Conservation (phyloP, 2,329 filamentous ascomycete species). For the Immersiporthe knoxdaviesiana region DNA sequence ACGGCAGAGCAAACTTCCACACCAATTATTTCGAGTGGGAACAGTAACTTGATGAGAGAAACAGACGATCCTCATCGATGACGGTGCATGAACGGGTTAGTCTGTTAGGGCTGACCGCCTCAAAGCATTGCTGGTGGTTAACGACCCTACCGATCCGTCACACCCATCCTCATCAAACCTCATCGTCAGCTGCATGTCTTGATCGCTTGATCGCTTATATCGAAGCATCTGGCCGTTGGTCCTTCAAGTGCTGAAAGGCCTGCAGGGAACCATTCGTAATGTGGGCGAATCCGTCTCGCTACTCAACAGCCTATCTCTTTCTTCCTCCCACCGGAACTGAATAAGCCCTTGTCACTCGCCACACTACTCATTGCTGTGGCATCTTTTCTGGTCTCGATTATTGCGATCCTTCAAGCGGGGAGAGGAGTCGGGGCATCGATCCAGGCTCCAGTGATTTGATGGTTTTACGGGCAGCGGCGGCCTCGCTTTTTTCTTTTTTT, state of each 20-base stretch:
- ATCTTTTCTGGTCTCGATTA: neutral
- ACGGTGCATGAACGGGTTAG: neutral
- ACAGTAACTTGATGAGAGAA: neutral
- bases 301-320: neutral
- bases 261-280: neutral
- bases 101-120: neutral
- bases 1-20: neutral
- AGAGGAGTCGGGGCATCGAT: neutral
- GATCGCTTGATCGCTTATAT: too few species aligned
- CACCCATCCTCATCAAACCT: neutral
- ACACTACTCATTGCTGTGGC: neutral
- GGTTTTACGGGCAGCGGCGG: neutral
- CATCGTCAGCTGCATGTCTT: neutral
- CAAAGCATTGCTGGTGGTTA: neutral
- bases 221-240: neutral
- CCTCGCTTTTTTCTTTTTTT: neutral
- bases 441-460: neutral
- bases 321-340: neutral
- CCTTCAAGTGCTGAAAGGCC: neutral
- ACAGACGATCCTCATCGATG: neutral
- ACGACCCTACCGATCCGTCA: neutral
- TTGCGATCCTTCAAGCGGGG: neutral
- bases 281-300: neutral
- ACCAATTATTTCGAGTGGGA: neutral
- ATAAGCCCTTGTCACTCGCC: neutral